A percentile compares a stretch with the other conserved stretches of the same genome.
Evolutionary conservation across 345 rosid genomes (phyloP).

Genomic region (Murraya koenigii): DNA sequence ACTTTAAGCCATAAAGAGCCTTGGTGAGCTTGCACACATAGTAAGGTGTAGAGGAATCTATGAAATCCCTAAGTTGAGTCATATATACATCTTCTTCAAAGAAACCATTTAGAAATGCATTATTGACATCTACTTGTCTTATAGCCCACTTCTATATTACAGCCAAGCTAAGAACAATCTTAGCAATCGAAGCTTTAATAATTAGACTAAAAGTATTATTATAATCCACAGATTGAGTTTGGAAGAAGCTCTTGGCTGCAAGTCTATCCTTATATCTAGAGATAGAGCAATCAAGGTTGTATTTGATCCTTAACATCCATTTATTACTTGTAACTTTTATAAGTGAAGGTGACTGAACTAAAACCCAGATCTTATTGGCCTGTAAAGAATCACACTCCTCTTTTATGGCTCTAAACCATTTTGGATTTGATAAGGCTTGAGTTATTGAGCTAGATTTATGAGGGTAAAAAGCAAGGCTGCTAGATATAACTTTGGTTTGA

Average conservation of each 20-base stretch:
- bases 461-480: too few species aligned
- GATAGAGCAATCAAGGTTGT: not conserved
- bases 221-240: not conserved
- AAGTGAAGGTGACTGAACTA: not conserved
- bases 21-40: not conserved
- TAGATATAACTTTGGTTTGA: too few species aligned
- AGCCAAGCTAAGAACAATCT: not conserved
- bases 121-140: not conserved
- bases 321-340: not conserved
- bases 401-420: not conserved
- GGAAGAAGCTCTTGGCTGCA: not conserved
- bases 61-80: not conserved
- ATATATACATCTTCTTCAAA: not conserved
- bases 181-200: not conserved
- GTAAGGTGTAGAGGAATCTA: too few species aligned
- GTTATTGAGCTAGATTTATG: not conserved
- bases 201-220: not conserved
- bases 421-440: not conserved
- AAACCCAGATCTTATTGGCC: not conserved
- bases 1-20: not conserved
- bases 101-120: not conserved
- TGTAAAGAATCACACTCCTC: not conserved
- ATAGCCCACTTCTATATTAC: not conserved
- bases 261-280: not conserved
- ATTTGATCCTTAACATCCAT: not conserved